Percentiles rank a stretch among this genome's conserved stretches.
Conservation (phyloP, 1,284 basidiomycete species). For the Malassezia dermatis region DNA sequence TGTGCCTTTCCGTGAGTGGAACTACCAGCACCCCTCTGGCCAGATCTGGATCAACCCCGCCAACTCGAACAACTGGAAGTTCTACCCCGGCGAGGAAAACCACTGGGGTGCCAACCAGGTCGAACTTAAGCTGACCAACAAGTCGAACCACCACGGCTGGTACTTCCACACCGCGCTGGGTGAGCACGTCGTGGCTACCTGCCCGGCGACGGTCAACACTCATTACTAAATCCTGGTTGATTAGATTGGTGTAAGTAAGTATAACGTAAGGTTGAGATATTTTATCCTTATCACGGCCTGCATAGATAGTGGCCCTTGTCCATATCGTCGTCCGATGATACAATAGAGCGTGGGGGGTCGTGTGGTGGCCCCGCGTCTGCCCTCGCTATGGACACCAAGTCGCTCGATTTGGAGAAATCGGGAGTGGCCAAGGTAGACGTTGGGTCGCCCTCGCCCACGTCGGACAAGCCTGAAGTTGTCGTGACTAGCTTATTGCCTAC, state of each 20-base stretch:
- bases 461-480: neutral
- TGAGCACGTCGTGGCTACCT: neutral
- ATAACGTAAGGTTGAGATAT: neutral
- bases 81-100: slow-evolving; percentile 38
- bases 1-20: slow-evolving; percentile 19
- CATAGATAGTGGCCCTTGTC: neutral
- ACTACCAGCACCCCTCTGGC: slow-evolving; percentile 27
- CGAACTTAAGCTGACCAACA: slow-evolving; percentile 7
- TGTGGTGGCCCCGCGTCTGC: neutral
- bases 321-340: neutral
- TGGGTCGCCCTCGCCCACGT: neutral
- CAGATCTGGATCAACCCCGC: slow-evolving; percentile 35
- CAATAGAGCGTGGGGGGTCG: neutral
- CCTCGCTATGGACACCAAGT: neutral
- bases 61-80: slow-evolving; percentile 20
- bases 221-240: neutral
- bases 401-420: neutral
- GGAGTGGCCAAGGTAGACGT: neutral
- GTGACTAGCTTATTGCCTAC: neutral
- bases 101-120: slow-evolving; percentile 25
- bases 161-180: slow-evolving; percentile 6
- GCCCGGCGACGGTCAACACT: neutral
- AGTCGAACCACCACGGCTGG: slow-evolving; percentile 2
- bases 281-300: neutral
- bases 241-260: neutral